Evolutionary conservation across 2,329 filamentous ascomycete species (phyloP).

Genomic region (Ilyonectria mors-panacis): DNA sequence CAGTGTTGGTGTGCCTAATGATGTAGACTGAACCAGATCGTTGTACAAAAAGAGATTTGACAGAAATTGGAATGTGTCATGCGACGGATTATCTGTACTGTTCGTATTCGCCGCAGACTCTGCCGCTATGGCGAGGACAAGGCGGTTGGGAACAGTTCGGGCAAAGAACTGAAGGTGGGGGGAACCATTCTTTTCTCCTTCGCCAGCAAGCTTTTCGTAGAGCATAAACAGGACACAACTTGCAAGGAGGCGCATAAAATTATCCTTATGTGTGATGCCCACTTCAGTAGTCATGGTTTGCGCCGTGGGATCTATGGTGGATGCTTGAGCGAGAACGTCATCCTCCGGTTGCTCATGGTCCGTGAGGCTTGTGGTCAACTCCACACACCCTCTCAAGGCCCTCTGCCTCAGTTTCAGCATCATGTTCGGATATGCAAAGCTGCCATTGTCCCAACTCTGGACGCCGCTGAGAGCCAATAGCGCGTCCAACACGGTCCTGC

Average conservation of each 20-base stretch:
- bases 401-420: slow-evolving; percentile 34
- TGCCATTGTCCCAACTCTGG: slow-evolving; percentile 37
- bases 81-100: background rate
- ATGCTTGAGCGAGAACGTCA: too few relatives aligned
- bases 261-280: background rate
- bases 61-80: slow-evolving; percentile 32
- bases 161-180: slow-evolving; percentile 33
- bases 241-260: slow-evolving; percentile 29
- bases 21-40: slow-evolving; percentile 38
- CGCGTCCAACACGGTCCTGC: slow-evolving; percentile 34
- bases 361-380: background rate
- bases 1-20: slow-evolving; percentile 24
- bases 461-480: slow-evolving; percentile 34
- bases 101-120: background rate
- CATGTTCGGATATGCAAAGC: slow-evolving; percentile 21
- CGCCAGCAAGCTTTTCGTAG: slow-evolving; percentile 38
- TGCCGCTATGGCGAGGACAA: slow-evolving; percentile 5
- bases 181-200: slow-evolving; percentile 24
- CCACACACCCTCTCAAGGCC: slow-evolving; percentile 31
- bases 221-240: slow-evolving; percentile 33
- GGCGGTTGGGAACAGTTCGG: slow-evolving; percentile 13
- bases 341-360: background rate
- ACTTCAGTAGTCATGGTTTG: background rate
- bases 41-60: slow-evolving; percentile 39
- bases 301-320: background rate